phyloP scores from a whole-genome alignment of 495 filamentous ascomycete species.

The Cetradonia linearis region DNA sequence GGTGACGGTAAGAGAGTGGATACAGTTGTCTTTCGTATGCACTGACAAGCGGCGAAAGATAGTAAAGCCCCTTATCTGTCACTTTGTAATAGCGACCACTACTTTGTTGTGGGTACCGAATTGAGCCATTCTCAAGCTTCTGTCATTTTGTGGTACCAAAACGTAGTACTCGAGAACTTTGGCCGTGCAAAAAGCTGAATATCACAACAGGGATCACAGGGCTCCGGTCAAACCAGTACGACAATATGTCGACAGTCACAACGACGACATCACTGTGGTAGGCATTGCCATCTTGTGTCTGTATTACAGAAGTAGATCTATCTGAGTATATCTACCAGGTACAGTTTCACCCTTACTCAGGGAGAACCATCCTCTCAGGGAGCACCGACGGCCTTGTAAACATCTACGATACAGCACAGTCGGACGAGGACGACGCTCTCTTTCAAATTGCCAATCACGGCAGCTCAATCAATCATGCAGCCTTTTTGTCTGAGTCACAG shows the following conservation, averaged over 20 bases:
- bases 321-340: constrained; percentile 37
- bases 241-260: constrained; percentile 77
- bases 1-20: constrained; percentile 17
- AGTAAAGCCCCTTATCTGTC: constrained; percentile 52
- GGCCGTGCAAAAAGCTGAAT: constrained; percentile 28
- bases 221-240: constrained; percentile 41
- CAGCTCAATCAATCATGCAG: constrained; percentile 71
- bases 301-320: background rate
- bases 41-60: constrained; percentile 26
- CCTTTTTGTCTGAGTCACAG: constrained; percentile 58
- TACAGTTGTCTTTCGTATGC: background rate
- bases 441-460: constrained; percentile 80
- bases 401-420: constrained; percentile 62
- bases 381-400: constrained; percentile 90
- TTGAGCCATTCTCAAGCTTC: constrained; percentile 60
- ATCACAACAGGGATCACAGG: constrained; percentile 54
- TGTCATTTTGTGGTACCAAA: constrained; percentile 58
- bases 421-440: constrained; percentile 79
- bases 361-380: constrained; percentile 63
- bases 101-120: constrained; percentile 72
- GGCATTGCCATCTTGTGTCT: background rate
- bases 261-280: constrained; percentile 82
- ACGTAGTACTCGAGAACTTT: constrained; percentile 18
- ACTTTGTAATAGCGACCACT: constrained; percentile 48
- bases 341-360: constrained; percentile 68